phyloP scores from a whole-genome alignment of 164 flowering plant species.

The Aristolochia californica region DNA sequence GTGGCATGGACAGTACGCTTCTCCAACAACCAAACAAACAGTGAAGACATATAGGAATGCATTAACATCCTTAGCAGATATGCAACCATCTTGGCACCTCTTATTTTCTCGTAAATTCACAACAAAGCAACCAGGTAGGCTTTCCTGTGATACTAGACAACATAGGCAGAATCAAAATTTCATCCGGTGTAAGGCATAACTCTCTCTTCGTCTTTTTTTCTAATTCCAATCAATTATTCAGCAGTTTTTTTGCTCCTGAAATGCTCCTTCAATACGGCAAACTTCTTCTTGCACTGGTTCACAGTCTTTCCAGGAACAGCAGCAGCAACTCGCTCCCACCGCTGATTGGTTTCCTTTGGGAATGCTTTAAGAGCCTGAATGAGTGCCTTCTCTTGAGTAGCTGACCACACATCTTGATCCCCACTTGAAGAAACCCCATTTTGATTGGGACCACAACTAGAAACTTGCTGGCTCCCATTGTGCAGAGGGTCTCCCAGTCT shows the following conservation, averaged over 20 bases:
- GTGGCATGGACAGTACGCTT: too few species aligned
- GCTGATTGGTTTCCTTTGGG: constrained; percentile 42
- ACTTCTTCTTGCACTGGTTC: constrained; percentile 64
- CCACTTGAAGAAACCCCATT: constrained; percentile 31
- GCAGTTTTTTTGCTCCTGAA: constrained; percentile 68
- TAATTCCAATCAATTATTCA: constrained; percentile 7
- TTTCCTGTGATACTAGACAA: too few species aligned
- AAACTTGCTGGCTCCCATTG: constrained; percentile 10
- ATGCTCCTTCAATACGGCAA: constrained; percentile 59
- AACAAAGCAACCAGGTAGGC: too few species aligned
- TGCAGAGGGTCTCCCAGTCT: too few species aligned
- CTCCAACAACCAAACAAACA: too few species aligned
- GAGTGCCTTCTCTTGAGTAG: constrained; percentile 43
- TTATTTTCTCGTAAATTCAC: too few species aligned
- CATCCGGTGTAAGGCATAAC: too few species aligned
- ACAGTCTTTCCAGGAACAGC: constrained; percentile 88
- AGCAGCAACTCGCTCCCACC: constrained; percentile 83
- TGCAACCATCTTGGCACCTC: too few species aligned
- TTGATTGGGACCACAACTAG: neutral
- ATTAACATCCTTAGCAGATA: too few species aligned
- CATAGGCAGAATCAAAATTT: too few species aligned
- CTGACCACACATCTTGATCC: constrained; percentile 77
- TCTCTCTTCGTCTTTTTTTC: neutral
- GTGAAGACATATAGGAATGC: too few species aligned
- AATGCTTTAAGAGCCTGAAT: constrained; percentile 48